Conservation (phyloP, 75 land plant genomes). For the Gnetum montanum region DNA sequence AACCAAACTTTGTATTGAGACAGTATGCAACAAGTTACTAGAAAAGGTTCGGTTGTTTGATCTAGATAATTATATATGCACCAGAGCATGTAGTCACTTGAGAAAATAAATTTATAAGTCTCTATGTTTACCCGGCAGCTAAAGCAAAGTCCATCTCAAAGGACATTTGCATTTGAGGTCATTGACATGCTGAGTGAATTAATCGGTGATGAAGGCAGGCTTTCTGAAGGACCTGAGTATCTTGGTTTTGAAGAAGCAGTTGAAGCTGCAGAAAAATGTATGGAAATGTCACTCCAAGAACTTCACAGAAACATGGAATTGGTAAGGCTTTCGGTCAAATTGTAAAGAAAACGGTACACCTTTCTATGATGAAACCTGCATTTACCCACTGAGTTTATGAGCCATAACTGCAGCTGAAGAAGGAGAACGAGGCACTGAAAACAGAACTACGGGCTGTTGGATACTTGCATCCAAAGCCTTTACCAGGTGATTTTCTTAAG, state of each 20-base stretch:
- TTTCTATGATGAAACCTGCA: not conserved
- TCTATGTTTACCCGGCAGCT: constrained; percentile 3
- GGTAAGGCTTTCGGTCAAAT: too few relatives aligned
- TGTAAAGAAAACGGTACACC: not conserved
- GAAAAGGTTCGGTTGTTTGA: constrained; percentile 5
- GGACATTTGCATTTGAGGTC: constrained; percentile 7
- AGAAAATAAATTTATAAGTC: not conserved
- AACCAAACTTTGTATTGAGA: too few relatives aligned
- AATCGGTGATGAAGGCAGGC: constrained; percentile 15
- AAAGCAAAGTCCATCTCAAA: constrained; percentile 9
- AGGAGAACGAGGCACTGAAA: constrained; percentile 12
- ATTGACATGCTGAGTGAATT: constrained; percentile 10
- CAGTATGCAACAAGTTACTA: not conserved
- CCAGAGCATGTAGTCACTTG: not conserved
- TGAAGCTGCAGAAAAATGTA: constrained; percentile 10
- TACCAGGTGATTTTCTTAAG: too few relatives aligned
- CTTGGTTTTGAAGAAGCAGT: not conserved
- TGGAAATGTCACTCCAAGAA: constrained; percentile 10
- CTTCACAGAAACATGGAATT: constrained; percentile 9
- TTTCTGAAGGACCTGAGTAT: not conserved
- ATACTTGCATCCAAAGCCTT: not conserved
- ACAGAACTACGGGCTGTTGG: constrained; percentile 11
- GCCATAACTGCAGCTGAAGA: constrained; percentile 12
- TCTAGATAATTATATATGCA: not conserved
- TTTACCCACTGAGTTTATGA: not conserved